These are phyloP conservation scores for Mitragyna speciosa DNA, from an alignment of 257 asterid genomes.

Conservation along the genomic window DNA sequence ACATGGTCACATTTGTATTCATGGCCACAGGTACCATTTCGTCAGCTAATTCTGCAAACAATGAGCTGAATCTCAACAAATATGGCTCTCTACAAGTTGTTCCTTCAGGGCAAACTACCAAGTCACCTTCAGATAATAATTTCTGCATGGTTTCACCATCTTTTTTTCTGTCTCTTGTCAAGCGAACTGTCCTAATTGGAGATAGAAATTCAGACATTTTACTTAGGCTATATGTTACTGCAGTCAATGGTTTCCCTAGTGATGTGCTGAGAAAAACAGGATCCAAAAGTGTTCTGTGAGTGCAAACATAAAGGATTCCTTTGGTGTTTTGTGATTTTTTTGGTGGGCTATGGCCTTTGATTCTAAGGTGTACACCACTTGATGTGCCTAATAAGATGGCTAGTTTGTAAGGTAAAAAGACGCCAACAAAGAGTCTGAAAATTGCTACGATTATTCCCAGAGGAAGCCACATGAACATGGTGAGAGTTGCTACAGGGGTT, in stretches of 20 bases:
- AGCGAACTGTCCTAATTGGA: slow-evolving; percentile 63
- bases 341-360: slow-evolving; percentile 30
- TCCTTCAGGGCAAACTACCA: slow-evolving; percentile 94
- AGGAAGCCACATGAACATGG: slow-evolving; percentile 86
- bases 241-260: slow-evolving; percentile 55
- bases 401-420: slow-evolving; percentile 49
- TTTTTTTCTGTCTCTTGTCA: slow-evolving; percentile 54
- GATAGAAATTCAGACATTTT: slow-evolving; percentile 78
- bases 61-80: slow-evolving; percentile 70
- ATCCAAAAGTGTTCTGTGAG: slow-evolving; percentile 78
- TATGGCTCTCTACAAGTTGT: slow-evolving; percentile 97
- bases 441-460: slow-evolving; percentile 54
- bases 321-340: slow-evolving; percentile 24
- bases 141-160: slow-evolving; percentile 64
- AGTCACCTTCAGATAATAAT: slow-evolving; percentile 59
- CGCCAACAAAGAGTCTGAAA: slow-evolving; percentile 55
- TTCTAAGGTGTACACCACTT: slow-evolving; percentile 45
- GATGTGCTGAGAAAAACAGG: slow-evolving; percentile 73
- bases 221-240: slow-evolving; percentile 88
- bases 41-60: slow-evolving; percentile 80
- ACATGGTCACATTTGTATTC: slow-evolving; percentile 66
- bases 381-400: slow-evolving; percentile 41
- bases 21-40: slow-evolving; percentile 92
- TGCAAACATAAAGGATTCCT: slow-evolving; percentile 78
- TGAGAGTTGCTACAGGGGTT: slow-evolving; percentile 63